phyloP scores from a whole-genome alignment of 2,329 filamentous ascomycete species.

The Microsporum audouinii region DNA sequence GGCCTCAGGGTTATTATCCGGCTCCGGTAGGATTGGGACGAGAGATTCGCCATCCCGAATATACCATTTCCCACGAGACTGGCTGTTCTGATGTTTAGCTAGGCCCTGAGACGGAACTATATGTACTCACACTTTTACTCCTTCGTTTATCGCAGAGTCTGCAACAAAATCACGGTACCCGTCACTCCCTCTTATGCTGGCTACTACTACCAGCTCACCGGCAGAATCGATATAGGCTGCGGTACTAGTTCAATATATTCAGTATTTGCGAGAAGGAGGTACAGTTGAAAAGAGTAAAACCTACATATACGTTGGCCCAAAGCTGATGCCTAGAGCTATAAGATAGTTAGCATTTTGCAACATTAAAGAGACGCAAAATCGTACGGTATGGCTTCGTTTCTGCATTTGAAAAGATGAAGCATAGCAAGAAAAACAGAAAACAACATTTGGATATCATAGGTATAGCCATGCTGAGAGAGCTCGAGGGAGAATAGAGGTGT shows the following conservation, averaged over 20 bases:
- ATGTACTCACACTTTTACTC: slow-evolving; percentile 3
- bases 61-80: not conserved
- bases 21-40: not conserved
- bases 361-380: not conserved
- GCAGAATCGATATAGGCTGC: not conserved
- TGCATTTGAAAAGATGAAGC: not conserved
- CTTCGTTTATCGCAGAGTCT: slow-evolving; percentile 4
- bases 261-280: not conserved
- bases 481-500: not conserved
- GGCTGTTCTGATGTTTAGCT: not conserved
- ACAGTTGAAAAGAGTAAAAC: not conserved
- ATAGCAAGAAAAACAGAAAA: not conserved
- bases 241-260: not conserved
- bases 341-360: not conserved
- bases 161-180: slow-evolving; percentile 1
- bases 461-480: not conserved
- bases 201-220: not conserved
- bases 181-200: slow-evolving; percentile 1
- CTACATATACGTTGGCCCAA: not conserved
- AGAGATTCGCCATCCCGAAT: slow-evolving; percentile 5
- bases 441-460: not conserved
- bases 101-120: not conserved
- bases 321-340: not conserved
- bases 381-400: not conserved
- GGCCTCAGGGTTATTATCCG: not conserved